These are phyloP conservation scores for Sporothrix globosa DNA, from an alignment of 2,329 filamentous ascomycete genomes.

Conservation along the genomic window DNA sequence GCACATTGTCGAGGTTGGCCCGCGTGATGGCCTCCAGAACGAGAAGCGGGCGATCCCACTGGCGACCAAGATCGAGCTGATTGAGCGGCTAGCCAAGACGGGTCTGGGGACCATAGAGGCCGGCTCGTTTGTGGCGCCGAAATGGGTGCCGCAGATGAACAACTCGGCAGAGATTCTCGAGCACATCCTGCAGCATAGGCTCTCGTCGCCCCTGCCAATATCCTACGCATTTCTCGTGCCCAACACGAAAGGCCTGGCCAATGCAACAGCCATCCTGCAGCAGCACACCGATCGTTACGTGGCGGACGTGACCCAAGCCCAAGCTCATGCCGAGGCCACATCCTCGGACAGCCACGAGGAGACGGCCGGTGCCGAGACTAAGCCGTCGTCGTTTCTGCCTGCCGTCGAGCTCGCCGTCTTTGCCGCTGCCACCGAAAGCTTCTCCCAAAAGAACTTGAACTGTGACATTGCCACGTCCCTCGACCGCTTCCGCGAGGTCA, in stretches of 20 bases:
- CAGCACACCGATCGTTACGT: conserved; percentile 54
- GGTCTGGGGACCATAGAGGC: conserved; percentile 76
- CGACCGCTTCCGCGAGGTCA: conserved; percentile 69
- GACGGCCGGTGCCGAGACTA: not conserved
- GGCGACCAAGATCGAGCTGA: conserved; percentile 74
- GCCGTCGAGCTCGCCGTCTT: conserved; percentile 53
- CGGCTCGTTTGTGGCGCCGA: conserved; percentile 80
- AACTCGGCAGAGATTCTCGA: conserved; percentile 75
- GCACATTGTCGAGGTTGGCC: conserved; percentile 77
- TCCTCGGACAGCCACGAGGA: not conserved
- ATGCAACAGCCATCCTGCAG: conserved; percentile 60
- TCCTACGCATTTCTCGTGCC: conserved; percentile 82
- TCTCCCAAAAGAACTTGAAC: conserved; percentile 81
- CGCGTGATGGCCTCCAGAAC: conserved; percentile 85
- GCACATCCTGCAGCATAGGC: conserved; percentile 63
- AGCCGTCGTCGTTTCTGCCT: conserved; percentile 44
- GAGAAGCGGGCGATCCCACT: conserved; percentile 73
- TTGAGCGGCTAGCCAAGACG: conserved; percentile 68
- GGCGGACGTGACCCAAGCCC: conserved; percentile 53
- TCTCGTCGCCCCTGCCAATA: conserved; percentile 58
- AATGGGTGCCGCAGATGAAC: conserved; percentile 87
- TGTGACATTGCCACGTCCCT: conserved; percentile 76
- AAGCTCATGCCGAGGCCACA: conserved; percentile 32
- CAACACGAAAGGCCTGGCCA: conserved; percentile 71
- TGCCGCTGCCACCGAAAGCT: conserved; percentile 78